Base-by-base conservation (phyloP, 441 rosid genomes). In the Codiaeum variegatum region DNA sequence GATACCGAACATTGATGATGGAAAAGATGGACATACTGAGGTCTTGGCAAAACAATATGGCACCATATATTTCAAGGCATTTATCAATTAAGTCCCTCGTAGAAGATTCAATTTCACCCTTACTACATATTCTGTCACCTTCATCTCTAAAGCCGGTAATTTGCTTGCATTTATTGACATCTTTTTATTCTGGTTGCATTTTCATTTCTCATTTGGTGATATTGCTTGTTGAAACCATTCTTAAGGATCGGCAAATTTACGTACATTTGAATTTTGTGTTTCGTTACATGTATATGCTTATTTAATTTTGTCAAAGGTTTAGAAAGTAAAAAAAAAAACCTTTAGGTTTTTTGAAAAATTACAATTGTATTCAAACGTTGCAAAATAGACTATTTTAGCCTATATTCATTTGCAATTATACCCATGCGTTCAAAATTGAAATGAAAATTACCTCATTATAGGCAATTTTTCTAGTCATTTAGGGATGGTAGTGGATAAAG, bases 111-210 rank as follows among this genome's bases (percentile, higher is more conserved):
- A 75, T 90, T 74, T 91, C 98, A 78, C 87, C 86, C 23, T 78
- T 93, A 76, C 70, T 96, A 80, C 97, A 87, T 84, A 86, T 96
- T 75, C 81, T 93, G 69, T 88, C 98, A 67, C 98, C 97, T 51
- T 83, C 94, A 79, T 87, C 81, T 77, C 81, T 96, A 70, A 90
- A 89, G 79, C 94, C 96, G 84, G 99, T 93, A 86, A 81, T 78
- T 78, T 51, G 26, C 58, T 60, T 75, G 19, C 47, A 26, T 21
- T 47, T 71, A 51, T 72, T 73, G 49, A 47, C 42, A 21, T 62
- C 44, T 49, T 67, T 10, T 79, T 77, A 24, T 4, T 56, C 63
- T 69, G 67, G 66, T 28, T 72, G 49, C 51, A 8, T 24, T 62
- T 34, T 9, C 32, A 3, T 46, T 21, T 26, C 63, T 47, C 24